Base-by-base conservation (phyloP, 2,329 filamentous ascomycete species). In the Cladobotryum mycophilum region DNA sequence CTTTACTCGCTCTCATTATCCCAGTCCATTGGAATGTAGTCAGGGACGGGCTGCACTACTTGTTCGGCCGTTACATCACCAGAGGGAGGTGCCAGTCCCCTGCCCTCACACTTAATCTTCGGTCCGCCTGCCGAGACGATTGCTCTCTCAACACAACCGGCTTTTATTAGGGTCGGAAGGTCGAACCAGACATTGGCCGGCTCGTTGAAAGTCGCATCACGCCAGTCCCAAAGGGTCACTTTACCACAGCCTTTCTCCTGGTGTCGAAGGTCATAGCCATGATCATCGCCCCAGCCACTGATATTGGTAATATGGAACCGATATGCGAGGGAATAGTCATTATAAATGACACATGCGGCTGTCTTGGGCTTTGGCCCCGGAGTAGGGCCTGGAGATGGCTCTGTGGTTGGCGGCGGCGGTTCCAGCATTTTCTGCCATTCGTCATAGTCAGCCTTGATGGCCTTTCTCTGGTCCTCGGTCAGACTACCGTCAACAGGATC, bases 81-180 rank as follows among this genome's bases (percentile, higher is more conserved):
- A 14, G 13, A 5, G 13, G 9, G 13, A 41, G 25, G 25, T 11
- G 17, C n/a, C 5, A 41, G 3, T 12, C 38, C 38, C 17, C 11
- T 41, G 7, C 38, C 14, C 38, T 41, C 25, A 2, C 48, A 50
- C 3, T 41, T 25, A 20, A 46, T 30, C 9, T 45, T 18, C 18
- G 48, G 48, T 20, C 48, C 48, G 11, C 42, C 48, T 45, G 48
- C 48, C 11, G 42, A 45, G 22, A 17, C 36, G 17, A 46, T 46
- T 2, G 48, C 48, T n/a, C 48, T 41, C 42, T 50, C 48, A 5
- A 50, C 48, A 22, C 48, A 50, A 6, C 48, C 48, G 9, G 18
- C 14, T 11, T 45, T 50, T 8, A 46, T 34, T 5, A 40, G 7
- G 3, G 37, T 33, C 13, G 48, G 48, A 3, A 50, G 42, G 9